phyloP scores from a whole-genome alignment of 345 rosid genomes.

The Lepidium africanum region DNA sequence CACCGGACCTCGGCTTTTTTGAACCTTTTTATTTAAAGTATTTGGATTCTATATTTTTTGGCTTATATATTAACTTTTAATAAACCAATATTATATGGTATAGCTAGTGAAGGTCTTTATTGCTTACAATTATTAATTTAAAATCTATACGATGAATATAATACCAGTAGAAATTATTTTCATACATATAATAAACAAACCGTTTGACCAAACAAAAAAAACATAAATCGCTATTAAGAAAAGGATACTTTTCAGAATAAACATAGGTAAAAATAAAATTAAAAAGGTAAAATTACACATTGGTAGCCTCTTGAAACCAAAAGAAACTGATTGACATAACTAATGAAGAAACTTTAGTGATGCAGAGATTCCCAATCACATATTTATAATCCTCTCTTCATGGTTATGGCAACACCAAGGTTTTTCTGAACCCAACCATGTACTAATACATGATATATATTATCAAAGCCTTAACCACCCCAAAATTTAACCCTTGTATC shows the following conservation, averaged over 20 bases:
- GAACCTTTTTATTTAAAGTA: no score
- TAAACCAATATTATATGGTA: no score
- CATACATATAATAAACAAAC: not conserved
- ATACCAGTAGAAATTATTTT: not conserved
- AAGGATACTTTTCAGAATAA: not conserved
- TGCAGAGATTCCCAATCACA: not conserved
- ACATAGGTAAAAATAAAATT: not conserved
- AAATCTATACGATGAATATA: not conserved
- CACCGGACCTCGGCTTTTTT: no score
- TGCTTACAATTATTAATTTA: no score
- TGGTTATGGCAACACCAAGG: not conserved
- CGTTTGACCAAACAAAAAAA: no score
- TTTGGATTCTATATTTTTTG: no score
- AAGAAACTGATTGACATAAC: not conserved
- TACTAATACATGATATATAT: not conserved
- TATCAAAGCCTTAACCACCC: not conserved
- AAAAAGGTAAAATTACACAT: not conserved
- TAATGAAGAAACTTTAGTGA: slow-evolving; percentile 8
- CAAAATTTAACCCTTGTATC: not conserved
- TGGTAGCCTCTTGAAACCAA: no score
- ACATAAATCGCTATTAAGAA: not conserved
- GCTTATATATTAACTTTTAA: no score
- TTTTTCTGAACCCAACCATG: slow-evolving; percentile 4
- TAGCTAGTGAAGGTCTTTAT: no score
- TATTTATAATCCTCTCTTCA: not conserved